phyloP scores from a whole-genome alignment of 257 asterid genomes.

The Cruciata laevipes region DNA sequence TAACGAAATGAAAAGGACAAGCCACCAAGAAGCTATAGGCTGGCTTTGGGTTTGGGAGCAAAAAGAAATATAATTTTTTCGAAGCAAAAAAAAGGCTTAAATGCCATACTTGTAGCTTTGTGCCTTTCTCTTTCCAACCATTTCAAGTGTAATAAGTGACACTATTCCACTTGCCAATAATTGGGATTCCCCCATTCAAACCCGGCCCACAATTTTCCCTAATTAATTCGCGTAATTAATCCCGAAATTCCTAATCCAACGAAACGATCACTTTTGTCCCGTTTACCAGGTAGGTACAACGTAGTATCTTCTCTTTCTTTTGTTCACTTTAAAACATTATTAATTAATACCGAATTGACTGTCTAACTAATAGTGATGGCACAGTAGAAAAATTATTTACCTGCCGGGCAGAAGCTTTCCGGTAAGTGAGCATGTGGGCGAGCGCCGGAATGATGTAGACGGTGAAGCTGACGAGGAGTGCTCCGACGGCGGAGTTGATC shows the following conservation, averaged over 20 bases:
- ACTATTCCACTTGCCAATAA: constrained; percentile 18
- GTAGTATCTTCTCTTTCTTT: background rate
- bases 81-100: constrained; percentile 33
- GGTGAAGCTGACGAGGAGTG: constrained; percentile 88
- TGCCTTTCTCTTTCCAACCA: constrained; percentile 8
- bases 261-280: background rate
- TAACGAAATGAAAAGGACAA: constrained; percentile 75
- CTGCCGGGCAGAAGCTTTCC: constrained; percentile 78
- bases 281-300: background rate
- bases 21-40: constrained; percentile 38
- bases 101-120: constrained; percentile 28
- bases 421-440: constrained; percentile 85
- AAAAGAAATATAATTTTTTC: constrained; percentile 21
- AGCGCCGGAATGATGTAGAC: constrained; percentile 84
- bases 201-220: background rate
- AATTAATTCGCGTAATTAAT: background rate
- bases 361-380: background rate
- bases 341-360: background rate
- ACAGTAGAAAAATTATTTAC: constrained; percentile 23
- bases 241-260: background rate
- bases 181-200: constrained; percentile 19
- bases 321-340: background rate
- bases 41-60: constrained; percentile 12
- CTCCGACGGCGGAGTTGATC: constrained; percentile 88
- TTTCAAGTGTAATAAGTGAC: background rate